phyloP scores from a whole-genome alignment of 1,284 basidiomycete species.

The Trametes polyzona region DNA sequence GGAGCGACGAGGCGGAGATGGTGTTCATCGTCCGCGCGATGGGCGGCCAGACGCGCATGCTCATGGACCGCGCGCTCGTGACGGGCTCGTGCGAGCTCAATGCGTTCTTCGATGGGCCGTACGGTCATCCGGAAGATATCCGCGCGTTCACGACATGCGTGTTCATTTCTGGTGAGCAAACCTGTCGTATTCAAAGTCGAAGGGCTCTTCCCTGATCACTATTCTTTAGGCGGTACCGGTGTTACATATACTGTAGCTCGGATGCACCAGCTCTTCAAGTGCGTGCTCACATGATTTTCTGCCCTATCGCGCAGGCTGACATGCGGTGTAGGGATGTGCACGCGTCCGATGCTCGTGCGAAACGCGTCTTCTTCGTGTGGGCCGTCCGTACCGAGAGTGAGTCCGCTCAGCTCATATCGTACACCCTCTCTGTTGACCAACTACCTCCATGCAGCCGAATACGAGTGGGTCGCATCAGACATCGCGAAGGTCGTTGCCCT shows the following conservation, averaged over 20 bases:
- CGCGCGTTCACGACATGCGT: slow-evolving; percentile 45
- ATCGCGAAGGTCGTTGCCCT: slow-evolving; percentile 21
- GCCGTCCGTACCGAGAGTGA: slow-evolving; percentile 42
- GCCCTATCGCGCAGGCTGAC: background rate
- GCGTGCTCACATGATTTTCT: slow-evolving; percentile 6
- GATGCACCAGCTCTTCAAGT: slow-evolving; percentile 46
- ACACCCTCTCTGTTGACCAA: background rate
- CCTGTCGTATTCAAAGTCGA: background rate
- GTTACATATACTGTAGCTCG: slow-evolving; percentile 50
- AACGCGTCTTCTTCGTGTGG: slow-evolving; percentile 46
- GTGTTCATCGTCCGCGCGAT: slow-evolving; percentile 48
- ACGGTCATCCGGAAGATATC: slow-evolving; percentile 48
- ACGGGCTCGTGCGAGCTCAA: slow-evolving; percentile 35
- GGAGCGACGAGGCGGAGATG: slow-evolving; percentile 37
- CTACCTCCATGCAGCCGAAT: slow-evolving; percentile 18
- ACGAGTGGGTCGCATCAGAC: slow-evolving; percentile 26
- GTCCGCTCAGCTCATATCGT: background rate
- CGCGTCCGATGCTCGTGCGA: slow-evolving; percentile 32
- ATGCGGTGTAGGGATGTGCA: slow-evolving; percentile 25
- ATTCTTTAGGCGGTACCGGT: slow-evolving; percentile 48
- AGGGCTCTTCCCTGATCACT: too few species aligned
- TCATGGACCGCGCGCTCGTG: slow-evolving; percentile 22
- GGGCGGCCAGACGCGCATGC: slow-evolving; percentile 27
- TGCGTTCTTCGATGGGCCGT: slow-evolving; percentile 56
- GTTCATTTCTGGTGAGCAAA: slow-evolving; percentile 48